These are phyloP conservation scores for Penicillium sp. DNA, from an alignment of 2,329 filamentous ascomycete genomes.

Conservation along the genomic window DNA sequence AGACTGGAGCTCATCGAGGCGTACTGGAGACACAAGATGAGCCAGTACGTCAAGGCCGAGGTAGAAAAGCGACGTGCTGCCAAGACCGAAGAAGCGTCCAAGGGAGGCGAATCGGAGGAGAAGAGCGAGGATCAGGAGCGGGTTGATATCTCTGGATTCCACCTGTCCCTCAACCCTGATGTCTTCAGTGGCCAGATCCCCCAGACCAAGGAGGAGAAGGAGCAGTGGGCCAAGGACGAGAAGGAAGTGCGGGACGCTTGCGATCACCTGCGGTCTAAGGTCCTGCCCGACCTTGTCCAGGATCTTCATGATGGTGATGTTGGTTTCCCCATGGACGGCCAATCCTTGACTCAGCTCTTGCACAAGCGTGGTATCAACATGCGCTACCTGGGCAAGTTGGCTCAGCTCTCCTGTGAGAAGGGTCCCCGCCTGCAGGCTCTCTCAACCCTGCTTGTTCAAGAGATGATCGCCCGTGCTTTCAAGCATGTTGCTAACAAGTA, in stretches of 20 bases:
- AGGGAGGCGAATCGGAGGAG: conserved; percentile 41
- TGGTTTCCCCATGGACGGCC: conserved; percentile 98
- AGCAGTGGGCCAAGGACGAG: conserved; percentile 78
- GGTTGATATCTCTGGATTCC: conserved; percentile 83
- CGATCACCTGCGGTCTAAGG: conserved; percentile 68
- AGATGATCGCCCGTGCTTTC: conserved; percentile 93
- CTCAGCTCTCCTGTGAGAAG: conserved; percentile 63
- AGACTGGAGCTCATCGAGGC: conserved; percentile 85
- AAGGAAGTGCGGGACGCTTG: conserved; percentile 82
- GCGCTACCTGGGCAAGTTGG: conserved; percentile 86
- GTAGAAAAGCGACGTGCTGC: conserved; percentile 60
- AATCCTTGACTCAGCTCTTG: conserved; percentile 79
- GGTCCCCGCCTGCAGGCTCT: conserved; percentile 73
- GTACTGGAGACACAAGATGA: conserved; percentile 79
- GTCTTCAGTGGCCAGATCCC: conserved; percentile 90
- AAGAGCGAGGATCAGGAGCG: conserved; percentile 58
- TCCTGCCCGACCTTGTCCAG: conserved; percentile 79
- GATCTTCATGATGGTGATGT: conserved; percentile 90
- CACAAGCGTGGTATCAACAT: conserved; percentile 98
- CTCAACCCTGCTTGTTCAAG: conserved; percentile 73
- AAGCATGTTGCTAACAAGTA: conserved; percentile 85
- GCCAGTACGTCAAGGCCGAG: conserved; percentile 81
- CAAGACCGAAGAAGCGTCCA: conserved; percentile 39
- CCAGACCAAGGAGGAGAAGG: conserved; percentile 86
- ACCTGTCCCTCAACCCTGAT: conserved; percentile 88